Base-by-base conservation (phyloP, 176 grass and related monocot species). In the Thinopyrum elongatum region DNA sequence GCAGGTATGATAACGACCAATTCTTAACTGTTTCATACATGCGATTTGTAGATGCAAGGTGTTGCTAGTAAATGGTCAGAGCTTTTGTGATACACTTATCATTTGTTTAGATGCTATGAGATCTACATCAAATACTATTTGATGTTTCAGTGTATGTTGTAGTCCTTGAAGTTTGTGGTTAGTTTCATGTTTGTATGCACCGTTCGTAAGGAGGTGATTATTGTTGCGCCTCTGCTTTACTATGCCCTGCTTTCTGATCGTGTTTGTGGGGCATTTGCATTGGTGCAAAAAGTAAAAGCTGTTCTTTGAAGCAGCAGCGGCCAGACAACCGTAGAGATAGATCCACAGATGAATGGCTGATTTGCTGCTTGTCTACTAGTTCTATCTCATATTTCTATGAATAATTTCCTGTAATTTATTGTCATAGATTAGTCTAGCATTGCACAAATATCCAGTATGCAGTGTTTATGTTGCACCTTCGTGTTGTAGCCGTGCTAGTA, bases 291-390 rank as follows among this genome's bases (percentile, higher is more conserved):
- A 92, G 19, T 26, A 65, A 94, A 88, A 7, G 90, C 76, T 90
- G 90, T 62, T 84, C 31, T 2, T 81, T 80, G 27, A 81, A 76
- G 84, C 80, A 75, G 90, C 30, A 57, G 63, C 76, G 88, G 92
- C 90, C 88, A 97, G 94, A 94, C 90, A 97, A 94, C 92, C 83
- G 88, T 92, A 60, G 92, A 79, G 86, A 92, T 94, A 89, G 90
- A 92, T 97, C 90, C 88, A 90, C 94, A 92, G 94, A 84, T 87
- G 33, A 87, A 85, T 39, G 88, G 69, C 69, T 53, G 8, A 4
- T 70, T 11, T 70, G 87, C 65, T 83, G 31, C 77, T 94, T 97
- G 86, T 77, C 92, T 94, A 94, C 94, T 97, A 78, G 89, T 83
- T 97, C 77, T 90, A 72, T 94, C 88, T 94, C 80, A 94, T 77